Percentiles rank a stretch among this genome's conserved stretches.
These are phyloP conservation scores for Saururus chinensis DNA, from an alignment of 164 flowering plant species.

Conservation along the genomic window DNA sequence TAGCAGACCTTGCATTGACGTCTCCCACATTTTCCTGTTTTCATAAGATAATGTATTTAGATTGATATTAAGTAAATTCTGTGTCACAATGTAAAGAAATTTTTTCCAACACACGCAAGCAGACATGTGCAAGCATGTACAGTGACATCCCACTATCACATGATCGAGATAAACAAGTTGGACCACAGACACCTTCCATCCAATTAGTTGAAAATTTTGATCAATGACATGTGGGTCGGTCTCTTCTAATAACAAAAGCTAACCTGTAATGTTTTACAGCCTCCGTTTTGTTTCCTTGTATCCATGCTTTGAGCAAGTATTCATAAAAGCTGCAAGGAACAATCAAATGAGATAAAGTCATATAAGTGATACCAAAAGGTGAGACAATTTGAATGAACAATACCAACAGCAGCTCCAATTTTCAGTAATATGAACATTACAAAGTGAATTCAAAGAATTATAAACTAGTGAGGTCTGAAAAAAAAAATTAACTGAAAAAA, in stretches of 20 bases:
- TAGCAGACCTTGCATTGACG: constrained; percentile 77
- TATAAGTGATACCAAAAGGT: neutral
- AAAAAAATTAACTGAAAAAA: neutral
- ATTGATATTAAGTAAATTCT: too few species aligned
- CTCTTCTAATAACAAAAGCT: neutral
- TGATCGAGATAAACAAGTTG: too few species aligned
- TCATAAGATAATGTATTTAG: neutral
- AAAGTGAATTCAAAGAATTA: neutral
- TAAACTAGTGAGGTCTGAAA: neutral
- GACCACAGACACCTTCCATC: neutral
- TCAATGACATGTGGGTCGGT: neutral
- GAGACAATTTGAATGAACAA: neutral
- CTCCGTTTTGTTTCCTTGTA: constrained; percentile 90
- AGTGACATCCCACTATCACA: too few species aligned
- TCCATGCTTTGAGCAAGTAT: constrained; percentile 92
- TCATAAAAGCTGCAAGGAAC: constrained; percentile 75
- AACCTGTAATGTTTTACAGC: constrained; percentile 74
- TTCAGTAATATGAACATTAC: neutral
- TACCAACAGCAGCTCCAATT: neutral
- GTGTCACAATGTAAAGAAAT: neutral
- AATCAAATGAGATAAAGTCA: neutral
- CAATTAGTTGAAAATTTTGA: neutral
- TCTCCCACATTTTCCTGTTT: constrained; percentile 95
- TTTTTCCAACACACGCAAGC: too few species aligned
- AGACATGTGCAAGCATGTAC: too few species aligned